These are phyloP conservation scores for Trichoderma sp. DNA, from an alignment of 2,329 filamentous ascomycete genomes.

Conservation along the genomic window DNA sequence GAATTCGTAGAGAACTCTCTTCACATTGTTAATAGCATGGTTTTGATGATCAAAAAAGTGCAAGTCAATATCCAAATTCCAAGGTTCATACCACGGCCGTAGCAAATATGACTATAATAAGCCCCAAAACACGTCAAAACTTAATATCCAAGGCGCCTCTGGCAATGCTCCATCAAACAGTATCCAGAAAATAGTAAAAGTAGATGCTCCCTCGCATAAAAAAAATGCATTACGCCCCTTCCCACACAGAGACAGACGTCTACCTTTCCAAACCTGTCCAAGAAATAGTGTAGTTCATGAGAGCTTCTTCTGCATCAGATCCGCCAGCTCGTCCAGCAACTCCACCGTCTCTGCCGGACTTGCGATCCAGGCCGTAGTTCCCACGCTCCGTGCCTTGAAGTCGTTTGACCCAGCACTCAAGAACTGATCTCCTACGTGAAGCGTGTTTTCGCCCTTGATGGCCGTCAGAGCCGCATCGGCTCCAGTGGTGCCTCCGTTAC, in stretches of 20 bases:
- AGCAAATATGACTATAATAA: neutral
- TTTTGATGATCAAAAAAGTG: neutral
- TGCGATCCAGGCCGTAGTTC: conserved; percentile 95
- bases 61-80: neutral
- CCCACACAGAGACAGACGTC: neutral
- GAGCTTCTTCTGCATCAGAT: conserved; percentile 44
- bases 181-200: neutral
- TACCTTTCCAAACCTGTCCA: neutral
- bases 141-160: neutral
- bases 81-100: neutral
- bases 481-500: neutral
- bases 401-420: conserved; percentile 93
- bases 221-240: neutral
- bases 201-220: neutral
- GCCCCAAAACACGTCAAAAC: neutral
- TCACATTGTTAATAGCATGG: neutral
- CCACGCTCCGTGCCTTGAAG: conserved; percentile 89
- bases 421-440: conserved; percentile 97
- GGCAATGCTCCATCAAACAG: neutral
- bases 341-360: conserved; percentile 87
- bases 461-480: conserved; percentile 24
- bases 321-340: conserved; percentile 76
- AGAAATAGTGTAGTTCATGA: conserved; percentile 17
- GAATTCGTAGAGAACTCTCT: neutral
- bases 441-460: conserved; percentile 71